These are phyloP conservation scores for Tylopilus sp. DNA, from an alignment of 768 basidiomycete genomes.

Conservation along the genomic window DNA sequence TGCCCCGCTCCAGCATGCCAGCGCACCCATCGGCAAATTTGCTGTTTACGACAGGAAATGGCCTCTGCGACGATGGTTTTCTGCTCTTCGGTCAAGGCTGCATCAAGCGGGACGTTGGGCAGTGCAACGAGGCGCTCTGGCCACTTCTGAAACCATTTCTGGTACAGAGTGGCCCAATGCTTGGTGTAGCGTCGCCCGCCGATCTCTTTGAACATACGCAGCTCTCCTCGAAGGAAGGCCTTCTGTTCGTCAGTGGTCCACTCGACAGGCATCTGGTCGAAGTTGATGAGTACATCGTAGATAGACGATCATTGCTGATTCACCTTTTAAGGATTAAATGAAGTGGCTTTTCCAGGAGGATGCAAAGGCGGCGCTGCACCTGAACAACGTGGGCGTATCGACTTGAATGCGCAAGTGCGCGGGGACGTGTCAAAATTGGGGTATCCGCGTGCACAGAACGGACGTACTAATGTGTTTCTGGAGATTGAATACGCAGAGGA, in stretches of 20 bases:
- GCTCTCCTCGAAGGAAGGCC: not conserved
- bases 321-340: too few species aligned
- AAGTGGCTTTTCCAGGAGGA: too few species aligned
- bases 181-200: not conserved
- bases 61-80: not conserved
- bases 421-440: too few species aligned
- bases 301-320: too few species aligned
- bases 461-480: too few species aligned
- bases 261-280: not conserved
- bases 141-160: not conserved
- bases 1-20: not conserved
- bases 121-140: not conserved
- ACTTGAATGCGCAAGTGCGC: too few species aligned
- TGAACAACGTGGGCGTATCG: too few species aligned
- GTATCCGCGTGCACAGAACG: too few species aligned
- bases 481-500: too few species aligned
- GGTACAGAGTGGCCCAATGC: not conserved
- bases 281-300: not conserved
- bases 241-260: not conserved
- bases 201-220: not conserved
- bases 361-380: too few species aligned
- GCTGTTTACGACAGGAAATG: not conserved
- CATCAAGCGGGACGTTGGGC: not conserved
- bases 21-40: not conserved
- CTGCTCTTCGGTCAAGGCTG: not conserved